Base-by-base conservation (phyloP, 169 alveolate species). In the Plasmodium vivax region DNA sequence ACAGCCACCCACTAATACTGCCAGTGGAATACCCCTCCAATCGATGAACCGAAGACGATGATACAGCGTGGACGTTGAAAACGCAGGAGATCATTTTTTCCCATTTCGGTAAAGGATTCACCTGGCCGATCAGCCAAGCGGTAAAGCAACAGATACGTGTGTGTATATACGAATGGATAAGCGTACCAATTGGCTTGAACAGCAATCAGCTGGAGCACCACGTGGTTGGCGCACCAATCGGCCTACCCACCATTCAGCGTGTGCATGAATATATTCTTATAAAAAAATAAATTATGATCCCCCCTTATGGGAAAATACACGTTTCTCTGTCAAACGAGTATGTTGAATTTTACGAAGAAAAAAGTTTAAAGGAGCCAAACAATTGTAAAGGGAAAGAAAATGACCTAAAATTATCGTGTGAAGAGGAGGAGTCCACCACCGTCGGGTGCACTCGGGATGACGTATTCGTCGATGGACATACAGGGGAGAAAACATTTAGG, bases 301-400 rank as follows among this genome's bases (percentile, higher is more conserved):
- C 19, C 32, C 62, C 68, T 14, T 77, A 71, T 4, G 75, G 77
- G 23, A 54, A 54, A 75, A 75, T 87, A 34, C 93, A 87, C 68
- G 84, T 87, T 75, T 87, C 93, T 43, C 43, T 87, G 79, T 75
- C 82, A 14, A 87, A 77, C 36, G 45, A 87, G 9, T 87, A 75
- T 79, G 85, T 87, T 30, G 93, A 87, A 27, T 87, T 71, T 79
- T 87, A 87, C 45, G 85, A 74, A 54, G 93, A 87, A 56, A 54
- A 41, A 2, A 77, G 43, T 3, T 38, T 71, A 19, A 51, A 84
- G 16, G 77, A 23, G 5, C 2, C 77, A 68, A n/a, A 8, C 12
- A 68, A 68, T 0, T 8, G 77, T 30, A 27, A 16, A 68, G 38
- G 14, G 27, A 68, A 68, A 68, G 38, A 68, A 68, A 68, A 27